Evolutionary conservation across 306 rosid species (phyloP).

Genomic region (Cucumis hystrix): DNA sequence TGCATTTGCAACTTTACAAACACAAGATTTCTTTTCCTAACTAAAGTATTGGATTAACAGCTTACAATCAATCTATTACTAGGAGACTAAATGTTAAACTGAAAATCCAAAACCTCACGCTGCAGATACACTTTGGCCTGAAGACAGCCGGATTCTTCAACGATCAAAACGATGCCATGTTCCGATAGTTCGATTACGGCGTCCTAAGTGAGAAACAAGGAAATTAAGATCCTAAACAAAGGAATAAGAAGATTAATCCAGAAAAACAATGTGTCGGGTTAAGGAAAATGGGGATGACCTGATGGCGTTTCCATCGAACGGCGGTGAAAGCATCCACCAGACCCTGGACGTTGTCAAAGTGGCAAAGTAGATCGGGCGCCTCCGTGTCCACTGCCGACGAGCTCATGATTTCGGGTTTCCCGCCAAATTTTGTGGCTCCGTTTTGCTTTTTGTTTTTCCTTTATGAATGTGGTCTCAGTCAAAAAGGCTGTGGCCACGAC

Average conservation of each 20-base stretch:
- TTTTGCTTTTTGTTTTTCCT: neutral
- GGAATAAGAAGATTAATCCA: neutral
- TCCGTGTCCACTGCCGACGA: slow-evolving; percentile 35
- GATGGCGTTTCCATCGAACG: slow-evolving; percentile 90
- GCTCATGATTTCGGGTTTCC: slow-evolving; percentile 26
- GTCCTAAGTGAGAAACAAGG: slow-evolving; percentile 24
- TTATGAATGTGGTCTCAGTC: neutral
- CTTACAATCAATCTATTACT: neutral
- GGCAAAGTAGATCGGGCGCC: slow-evolving; percentile 58
- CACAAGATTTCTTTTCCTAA: neutral
- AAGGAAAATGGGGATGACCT: slow-evolving; percentile 20
- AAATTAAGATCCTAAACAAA: neutral
- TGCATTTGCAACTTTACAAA: neutral
- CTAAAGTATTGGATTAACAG: neutral
- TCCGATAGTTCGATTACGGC: slow-evolving; percentile 75
- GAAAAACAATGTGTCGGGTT: neutral
- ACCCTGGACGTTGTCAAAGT: slow-evolving; percentile 77
- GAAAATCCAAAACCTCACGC: slow-evolving; percentile 47
- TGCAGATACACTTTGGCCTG: slow-evolving; percentile 93
- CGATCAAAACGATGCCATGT: slow-evolving; percentile 78
- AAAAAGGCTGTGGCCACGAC: too few species aligned
- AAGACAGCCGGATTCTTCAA: slow-evolving; percentile 76
- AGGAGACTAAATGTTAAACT: neutral
- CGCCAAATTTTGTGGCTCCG: slow-evolving; percentile 17
- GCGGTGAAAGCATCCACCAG: slow-evolving; percentile 76